Conservation (phyloP, 2,329 filamentous ascomycete species). For the Trichothecium roseum region DNA sequence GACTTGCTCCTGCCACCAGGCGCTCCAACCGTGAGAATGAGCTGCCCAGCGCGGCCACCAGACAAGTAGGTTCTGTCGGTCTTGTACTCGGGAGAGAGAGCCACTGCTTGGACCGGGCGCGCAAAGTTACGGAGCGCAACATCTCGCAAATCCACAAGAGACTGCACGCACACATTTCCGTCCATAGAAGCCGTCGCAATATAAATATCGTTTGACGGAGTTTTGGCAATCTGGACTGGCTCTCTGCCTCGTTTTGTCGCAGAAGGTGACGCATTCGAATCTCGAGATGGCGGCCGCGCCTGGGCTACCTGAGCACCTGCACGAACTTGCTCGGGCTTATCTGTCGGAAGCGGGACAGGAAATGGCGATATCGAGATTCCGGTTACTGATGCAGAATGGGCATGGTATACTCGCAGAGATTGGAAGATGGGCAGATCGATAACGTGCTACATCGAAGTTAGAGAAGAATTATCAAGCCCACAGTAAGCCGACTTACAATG, state of each 20-base stretch:
- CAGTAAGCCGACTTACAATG: conserved; percentile 53
- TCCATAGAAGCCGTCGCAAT: conserved; percentile 92
- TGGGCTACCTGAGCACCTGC: conserved; percentile 12
- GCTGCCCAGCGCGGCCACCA: conserved; percentile 75
- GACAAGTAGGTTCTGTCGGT: conserved; percentile 83
- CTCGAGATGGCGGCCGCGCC: conserved; percentile 18
- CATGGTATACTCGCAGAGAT: conserved; percentile 75
- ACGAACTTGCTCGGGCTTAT: conserved; percentile 27
- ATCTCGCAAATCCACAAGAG: conserved; percentile 77
- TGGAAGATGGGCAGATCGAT: conserved; percentile 75
- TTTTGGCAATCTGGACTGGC: conserved; percentile 51
- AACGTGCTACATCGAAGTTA: conserved; percentile 55
- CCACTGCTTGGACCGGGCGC: conserved; percentile 81
- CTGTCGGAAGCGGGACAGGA: conserved; percentile 43
- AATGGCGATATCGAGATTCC: conserved; percentile 84
- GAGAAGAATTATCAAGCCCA: conserved; percentile 2
- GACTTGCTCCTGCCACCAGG: conserved; percentile 74
- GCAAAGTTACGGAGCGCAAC: conserved; percentile 89
- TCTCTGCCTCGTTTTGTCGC: conserved; percentile 42
- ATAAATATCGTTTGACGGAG: conserved; percentile 81
- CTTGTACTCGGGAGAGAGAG: conserved; percentile 90
- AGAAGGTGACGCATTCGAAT: conserved; percentile 32
- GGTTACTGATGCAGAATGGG: conserved; percentile 85
- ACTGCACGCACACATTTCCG: conserved; percentile 88
- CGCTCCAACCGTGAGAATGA: conserved; percentile 78